Evolutionary conservation across 2,329 filamentous ascomycete genomes (phyloP).

Genomic region (Fusarium tanahbumbuense): DNA sequence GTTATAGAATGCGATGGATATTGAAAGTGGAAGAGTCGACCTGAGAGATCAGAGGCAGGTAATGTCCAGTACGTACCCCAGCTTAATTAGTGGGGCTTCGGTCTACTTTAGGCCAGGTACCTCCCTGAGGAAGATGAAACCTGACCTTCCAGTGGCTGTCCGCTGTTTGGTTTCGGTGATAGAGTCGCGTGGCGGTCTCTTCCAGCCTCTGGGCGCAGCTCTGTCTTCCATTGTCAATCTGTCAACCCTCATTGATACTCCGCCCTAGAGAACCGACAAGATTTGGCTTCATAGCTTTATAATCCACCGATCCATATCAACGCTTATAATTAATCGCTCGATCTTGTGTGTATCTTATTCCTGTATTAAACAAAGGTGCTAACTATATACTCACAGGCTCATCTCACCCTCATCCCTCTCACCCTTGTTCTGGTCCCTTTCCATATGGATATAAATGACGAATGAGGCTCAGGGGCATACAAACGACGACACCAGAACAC

Average conservation of each 20-base stretch:
- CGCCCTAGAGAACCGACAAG: background rate
- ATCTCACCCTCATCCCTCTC: slow-evolving; percentile 26
- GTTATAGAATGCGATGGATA: slow-evolving; percentile 15
- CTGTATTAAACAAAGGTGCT: background rate
- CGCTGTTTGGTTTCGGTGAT: slow-evolving; percentile 18
- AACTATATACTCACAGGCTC: slow-evolving; percentile 13
- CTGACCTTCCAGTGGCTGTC: slow-evolving; percentile 3
- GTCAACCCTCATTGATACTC: slow-evolving; percentile 23
- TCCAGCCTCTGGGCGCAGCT: slow-evolving; percentile 17
- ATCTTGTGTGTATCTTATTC: slow-evolving; percentile 7
- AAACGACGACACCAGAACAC: slow-evolving; percentile 20
- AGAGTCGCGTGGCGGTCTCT: slow-evolving; percentile 39
- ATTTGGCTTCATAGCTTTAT: background rate
- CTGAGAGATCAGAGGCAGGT: slow-evolving; percentile 24
- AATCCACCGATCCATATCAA: background rate
- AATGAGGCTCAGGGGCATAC: slow-evolving; percentile 39
- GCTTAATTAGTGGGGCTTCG: slow-evolving; percentile 40
- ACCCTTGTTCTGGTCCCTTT: slow-evolving; percentile 36
- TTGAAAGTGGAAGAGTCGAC: slow-evolving; percentile 19
- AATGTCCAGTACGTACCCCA: slow-evolving; percentile 34
- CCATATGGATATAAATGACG: slow-evolving; percentile 33
- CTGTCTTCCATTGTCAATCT: slow-evolving; percentile 18
- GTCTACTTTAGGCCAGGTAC: slow-evolving; percentile 13
- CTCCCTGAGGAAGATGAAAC: slow-evolving; percentile 10
- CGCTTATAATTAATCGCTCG: background rate